These are phyloP conservation scores for Gaultheria prostrata DNA, from an alignment of 148 eudicot genomes.

Conservation along the genomic window DNA sequence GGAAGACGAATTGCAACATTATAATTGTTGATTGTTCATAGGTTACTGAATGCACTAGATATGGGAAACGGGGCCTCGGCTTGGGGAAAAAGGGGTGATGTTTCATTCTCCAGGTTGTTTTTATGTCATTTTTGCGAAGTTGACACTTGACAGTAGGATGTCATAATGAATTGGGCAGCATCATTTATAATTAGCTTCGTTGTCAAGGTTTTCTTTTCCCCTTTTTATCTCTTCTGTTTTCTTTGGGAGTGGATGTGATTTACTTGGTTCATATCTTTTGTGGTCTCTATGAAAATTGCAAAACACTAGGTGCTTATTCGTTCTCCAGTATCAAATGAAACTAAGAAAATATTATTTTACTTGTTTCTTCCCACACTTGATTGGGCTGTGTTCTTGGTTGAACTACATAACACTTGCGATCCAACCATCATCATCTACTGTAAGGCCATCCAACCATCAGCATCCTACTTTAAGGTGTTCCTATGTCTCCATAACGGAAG, in stretches of 20 bases:
- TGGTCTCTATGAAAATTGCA: neutral
- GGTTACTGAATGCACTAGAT: neutral
- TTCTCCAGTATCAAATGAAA: neutral
- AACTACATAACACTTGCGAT: neutral
- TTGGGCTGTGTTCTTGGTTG: neutral
- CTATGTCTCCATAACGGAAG: neutral
- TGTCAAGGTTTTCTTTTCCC: neutral
- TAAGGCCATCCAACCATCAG: neutral
- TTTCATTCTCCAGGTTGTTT: constrained; percentile 2
- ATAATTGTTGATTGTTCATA: neutral
- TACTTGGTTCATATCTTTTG: neutral
- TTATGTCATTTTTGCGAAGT: neutral
- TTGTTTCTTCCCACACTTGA: neutral
- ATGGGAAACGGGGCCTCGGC: neutral
- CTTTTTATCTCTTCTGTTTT: neutral
- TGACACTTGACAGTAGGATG: neutral
- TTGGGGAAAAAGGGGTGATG: neutral
- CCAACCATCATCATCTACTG: neutral
- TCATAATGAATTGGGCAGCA: neutral
- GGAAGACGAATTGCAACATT: neutral
- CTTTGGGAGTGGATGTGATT: neutral
- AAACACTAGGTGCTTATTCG: neutral
- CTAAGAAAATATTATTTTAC: too few relatives aligned
- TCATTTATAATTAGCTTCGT: neutral
- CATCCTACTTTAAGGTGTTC: neutral